Conservation (phyloP, 192 early-diverging fungal genomes). For the Dispira parvispora region DNA sequence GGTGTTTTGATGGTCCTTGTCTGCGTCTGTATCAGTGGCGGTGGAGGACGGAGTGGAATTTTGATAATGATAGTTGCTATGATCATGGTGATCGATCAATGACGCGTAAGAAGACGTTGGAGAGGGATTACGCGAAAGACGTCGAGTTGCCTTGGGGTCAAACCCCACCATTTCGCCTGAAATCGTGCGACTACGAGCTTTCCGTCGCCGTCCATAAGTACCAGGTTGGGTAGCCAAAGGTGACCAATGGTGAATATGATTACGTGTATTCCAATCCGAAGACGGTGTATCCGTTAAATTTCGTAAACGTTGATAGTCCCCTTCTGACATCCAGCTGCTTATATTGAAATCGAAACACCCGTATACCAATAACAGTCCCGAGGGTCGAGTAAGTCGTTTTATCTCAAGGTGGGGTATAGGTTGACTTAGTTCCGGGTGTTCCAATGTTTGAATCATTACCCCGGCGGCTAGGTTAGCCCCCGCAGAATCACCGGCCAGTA, state of each 20-base stretch:
- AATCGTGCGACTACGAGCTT: neutral
- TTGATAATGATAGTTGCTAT: neutral
- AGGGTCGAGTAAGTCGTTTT: constrained; percentile 39
- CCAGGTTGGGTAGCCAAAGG: constrained; percentile 31
- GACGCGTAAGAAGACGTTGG: neutral
- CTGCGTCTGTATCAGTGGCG: neutral
- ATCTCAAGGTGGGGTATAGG: neutral
- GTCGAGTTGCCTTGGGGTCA: neutral
- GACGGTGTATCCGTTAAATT: constrained; percentile 16
- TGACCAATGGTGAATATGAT: constrained; percentile 43
- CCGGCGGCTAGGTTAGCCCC: constrained; percentile 79
- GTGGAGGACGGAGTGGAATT: neutral
- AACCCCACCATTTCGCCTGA: neutral
- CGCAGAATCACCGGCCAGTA: constrained; percentile 80
- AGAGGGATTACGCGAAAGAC: neutral
- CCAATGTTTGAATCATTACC: constrained; percentile 63
- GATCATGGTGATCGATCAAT: neutral
- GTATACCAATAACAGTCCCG: constrained; percentile 72
- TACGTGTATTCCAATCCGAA: constrained; percentile 36
- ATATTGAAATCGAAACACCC: constrained; percentile 83
- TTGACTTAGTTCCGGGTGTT: constrained; percentile 24
- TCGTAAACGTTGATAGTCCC: constrained; percentile 20
- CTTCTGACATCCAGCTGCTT: constrained; percentile 74
- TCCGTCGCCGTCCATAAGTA: neutral
- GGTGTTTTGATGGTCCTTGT: neutral